Percentiles rank a stretch among this genome's conserved stretches.
phyloP scores from a whole-genome alignment of 2,329 filamentous ascomycete species.

The Aspergillus sp. region DNA sequence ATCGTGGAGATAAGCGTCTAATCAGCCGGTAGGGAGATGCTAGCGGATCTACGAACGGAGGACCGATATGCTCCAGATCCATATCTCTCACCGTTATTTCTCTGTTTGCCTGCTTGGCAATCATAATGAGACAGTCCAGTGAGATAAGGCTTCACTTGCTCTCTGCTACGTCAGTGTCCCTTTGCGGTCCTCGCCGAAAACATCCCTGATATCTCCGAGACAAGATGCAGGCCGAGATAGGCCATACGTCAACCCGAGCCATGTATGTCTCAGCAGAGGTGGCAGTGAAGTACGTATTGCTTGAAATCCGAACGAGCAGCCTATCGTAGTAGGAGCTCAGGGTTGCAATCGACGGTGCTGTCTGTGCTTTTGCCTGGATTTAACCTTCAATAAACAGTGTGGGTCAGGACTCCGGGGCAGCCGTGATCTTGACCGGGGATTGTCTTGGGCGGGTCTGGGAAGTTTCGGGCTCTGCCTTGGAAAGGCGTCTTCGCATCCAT shows the following conservation, averaged over 20 bases:
- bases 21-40: background rate
- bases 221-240: too few relatives aligned
- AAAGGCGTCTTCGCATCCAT: background rate
- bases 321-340: background rate
- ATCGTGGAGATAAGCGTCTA: background rate
- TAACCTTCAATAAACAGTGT: background rate
- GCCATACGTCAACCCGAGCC: background rate
- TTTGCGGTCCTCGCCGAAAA: too few relatives aligned
- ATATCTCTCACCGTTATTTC: background rate
- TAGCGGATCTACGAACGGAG: background rate
- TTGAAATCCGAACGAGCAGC: too few relatives aligned
- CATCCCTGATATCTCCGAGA: too few relatives aligned
- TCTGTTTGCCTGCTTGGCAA: background rate
- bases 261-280: background rate
- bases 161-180: too few relatives aligned
- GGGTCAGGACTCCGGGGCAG: background rate
- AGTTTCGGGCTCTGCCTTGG: background rate
- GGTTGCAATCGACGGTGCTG: background rate
- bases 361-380: background rate
- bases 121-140: too few relatives aligned
- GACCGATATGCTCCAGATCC: background rate
- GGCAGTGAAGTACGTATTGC: too few relatives aligned
- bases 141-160: too few relatives aligned
- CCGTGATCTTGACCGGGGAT: background rate
- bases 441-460: background rate